Evolutionary conservation across 2,329 filamentous ascomycete genomes (phyloP).

Genomic region (Sporothrix brasiliensis): DNA sequence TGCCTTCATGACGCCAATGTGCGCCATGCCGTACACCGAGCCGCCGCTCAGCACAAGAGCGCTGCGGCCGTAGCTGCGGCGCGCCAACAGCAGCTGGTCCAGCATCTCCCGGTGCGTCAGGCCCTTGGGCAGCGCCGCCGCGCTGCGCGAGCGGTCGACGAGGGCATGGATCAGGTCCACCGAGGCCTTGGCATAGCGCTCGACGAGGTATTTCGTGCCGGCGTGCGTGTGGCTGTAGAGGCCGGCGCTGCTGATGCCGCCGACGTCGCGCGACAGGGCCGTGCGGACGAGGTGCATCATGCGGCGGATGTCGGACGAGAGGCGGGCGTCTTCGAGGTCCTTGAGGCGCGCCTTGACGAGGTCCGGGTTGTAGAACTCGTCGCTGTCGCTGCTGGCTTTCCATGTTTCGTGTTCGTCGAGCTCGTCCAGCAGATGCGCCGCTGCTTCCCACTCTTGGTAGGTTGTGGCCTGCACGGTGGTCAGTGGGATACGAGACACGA

Average conservation of each 20-base stretch:
- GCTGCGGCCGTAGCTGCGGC: constrained; percentile 82
- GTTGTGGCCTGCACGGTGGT: constrained; percentile 62
- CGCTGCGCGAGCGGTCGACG: constrained; percentile 58
- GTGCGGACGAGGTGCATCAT: constrained; percentile 85
- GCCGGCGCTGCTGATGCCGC: constrained; percentile 79
- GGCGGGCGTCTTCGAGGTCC: constrained; percentile 74
- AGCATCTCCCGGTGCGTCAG: constrained; percentile 63
- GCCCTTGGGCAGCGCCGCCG: constrained; percentile 52
- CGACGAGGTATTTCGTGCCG: constrained; percentile 84
- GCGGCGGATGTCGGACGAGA: constrained; percentile 68
- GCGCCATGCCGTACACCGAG: constrained; percentile 88
- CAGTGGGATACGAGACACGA: background rate
- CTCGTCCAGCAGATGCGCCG: constrained; percentile 75
- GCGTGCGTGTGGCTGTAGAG: constrained; percentile 83
- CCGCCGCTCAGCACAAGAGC: constrained; percentile 82
- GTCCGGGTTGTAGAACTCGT: constrained; percentile 64
- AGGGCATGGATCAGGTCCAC: constrained; percentile 72
- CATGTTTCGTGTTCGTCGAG: constrained; percentile 80
- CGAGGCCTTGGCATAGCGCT: constrained; percentile 81
- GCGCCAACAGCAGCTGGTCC: constrained; percentile 69
- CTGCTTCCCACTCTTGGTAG: constrained; percentile 71
- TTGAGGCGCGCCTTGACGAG: constrained; percentile 70
- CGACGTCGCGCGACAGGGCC: constrained; percentile 75
- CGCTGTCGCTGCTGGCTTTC: constrained; percentile 65
- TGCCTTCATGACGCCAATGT: constrained; percentile 83